Evolutionary conservation across 495 filamentous ascomycete species (phyloP).

Genomic region (Alectoria sarmentosa): DNA sequence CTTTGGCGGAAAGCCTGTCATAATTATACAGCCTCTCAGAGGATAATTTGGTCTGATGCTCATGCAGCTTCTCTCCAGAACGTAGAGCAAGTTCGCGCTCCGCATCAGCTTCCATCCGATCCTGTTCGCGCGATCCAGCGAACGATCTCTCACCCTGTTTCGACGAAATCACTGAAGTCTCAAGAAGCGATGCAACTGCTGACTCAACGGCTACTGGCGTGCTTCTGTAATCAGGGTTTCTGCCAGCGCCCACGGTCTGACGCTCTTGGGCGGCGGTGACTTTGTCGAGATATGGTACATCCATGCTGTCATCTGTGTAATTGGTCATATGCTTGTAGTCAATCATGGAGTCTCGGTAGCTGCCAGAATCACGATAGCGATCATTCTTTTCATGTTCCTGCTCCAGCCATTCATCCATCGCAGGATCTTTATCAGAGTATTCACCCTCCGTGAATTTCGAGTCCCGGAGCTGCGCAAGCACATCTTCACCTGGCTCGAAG

Average conservation of each 20-base stretch:
- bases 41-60: constrained; percentile 8
- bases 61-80: constrained; percentile 13
- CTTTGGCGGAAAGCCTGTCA: constrained; percentile 30
- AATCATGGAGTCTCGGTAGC: constrained; percentile 32
- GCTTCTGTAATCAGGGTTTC: constrained; percentile 67
- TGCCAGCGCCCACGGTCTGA: constrained; percentile 48
- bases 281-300: constrained; percentile 50
- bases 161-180: constrained; percentile 65
- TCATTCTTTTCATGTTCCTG: constrained; percentile 49
- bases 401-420: constrained; percentile 43
- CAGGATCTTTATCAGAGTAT: constrained; percentile 28
- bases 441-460: constrained; percentile 29
- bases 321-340: constrained; percentile 52
- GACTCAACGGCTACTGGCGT: constrained; percentile 71
- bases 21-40: constrained; percentile 8
- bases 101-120: constrained; percentile 26
- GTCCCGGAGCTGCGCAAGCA: constrained; percentile 37
- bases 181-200: constrained; percentile 77
- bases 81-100: constrained; percentile 26
- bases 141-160: constrained; percentile 25
- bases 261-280: constrained; percentile 61
- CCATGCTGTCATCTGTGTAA: constrained; percentile 63
- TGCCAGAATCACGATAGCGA: constrained; percentile 44
- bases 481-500: constrained; percentile 41
- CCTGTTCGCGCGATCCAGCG: constrained; percentile 25